Conservation (phyloP, 192 early-diverging fungal genomes). For the Coemansia sp. region DNA sequence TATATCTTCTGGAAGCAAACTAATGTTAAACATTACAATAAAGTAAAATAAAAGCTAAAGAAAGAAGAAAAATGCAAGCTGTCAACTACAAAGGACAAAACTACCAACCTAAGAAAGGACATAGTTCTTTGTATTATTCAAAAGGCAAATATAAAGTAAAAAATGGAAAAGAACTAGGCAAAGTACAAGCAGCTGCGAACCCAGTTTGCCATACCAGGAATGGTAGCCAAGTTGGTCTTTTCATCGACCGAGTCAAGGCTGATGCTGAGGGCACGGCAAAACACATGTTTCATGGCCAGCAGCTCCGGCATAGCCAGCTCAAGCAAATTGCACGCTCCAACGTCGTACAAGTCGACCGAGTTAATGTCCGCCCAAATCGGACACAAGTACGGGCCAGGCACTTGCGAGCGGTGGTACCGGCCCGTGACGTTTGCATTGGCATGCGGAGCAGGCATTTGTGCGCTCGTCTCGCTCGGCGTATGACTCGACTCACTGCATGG, state of each 20-base stretch:
- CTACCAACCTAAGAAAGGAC: too few species aligned
- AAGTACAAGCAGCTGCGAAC: slow-evolving; percentile 29
- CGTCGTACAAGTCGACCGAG: slow-evolving; percentile 51
- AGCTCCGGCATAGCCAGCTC: slow-evolving; percentile 50
- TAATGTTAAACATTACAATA: neutral
- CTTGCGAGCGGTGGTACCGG: slow-evolving; percentile 39
- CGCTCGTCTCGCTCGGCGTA: slow-evolving; percentile 37
- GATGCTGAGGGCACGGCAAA: slow-evolving; percentile 48
- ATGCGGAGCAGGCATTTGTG: slow-evolving; percentile 13
- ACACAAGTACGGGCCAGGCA: slow-evolving; percentile 49
- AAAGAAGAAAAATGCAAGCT: neutral
- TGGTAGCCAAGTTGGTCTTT: slow-evolving; percentile 32
- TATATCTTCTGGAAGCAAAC: neutral
- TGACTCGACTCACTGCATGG: neutral
- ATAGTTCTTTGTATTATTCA: neutral
- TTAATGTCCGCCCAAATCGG: slow-evolving; percentile 54
- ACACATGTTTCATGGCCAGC: slow-evolving; percentile 51
- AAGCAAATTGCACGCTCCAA: slow-evolving; percentile 44
- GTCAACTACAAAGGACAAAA: too few species aligned
- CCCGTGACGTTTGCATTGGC: slow-evolving; percentile 46
- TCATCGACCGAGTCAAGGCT: slow-evolving; percentile 39
- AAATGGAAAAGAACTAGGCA: neutral
- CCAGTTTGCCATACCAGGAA: slow-evolving; percentile 46
- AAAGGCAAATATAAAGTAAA: neutral
- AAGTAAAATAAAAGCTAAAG: slow-evolving; percentile 1